phyloP scores from a whole-genome alignment of 805 yeast species.

The Hanseniaspora thailandica region DNA sequence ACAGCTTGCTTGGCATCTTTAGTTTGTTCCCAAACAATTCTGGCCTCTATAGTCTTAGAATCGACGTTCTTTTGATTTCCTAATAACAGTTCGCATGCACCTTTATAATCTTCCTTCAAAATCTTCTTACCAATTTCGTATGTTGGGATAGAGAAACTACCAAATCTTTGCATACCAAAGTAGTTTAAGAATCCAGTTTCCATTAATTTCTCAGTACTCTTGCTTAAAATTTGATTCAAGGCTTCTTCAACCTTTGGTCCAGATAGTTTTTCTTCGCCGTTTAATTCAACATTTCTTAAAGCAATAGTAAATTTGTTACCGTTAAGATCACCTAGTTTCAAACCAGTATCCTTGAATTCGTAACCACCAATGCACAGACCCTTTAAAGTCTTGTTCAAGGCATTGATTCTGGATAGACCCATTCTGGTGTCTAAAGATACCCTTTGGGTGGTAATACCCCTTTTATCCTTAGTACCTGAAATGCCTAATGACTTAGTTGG shows the following conservation, averaged over 20 bases:
- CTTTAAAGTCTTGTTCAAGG: slow-evolving; percentile 61
- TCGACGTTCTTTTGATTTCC: slow-evolving; percentile 75
- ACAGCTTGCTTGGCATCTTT: slow-evolving; percentile 54
- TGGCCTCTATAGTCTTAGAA: slow-evolving; percentile 73
- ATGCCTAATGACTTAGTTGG: slow-evolving; percentile 63
- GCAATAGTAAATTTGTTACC: slow-evolving; percentile 88
- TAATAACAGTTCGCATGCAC: slow-evolving; percentile 65
- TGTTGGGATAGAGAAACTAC: slow-evolving; percentile 87
- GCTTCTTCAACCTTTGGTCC: slow-evolving; percentile 16
- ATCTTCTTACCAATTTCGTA: slow-evolving; percentile 71
- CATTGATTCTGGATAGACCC: slow-evolving; percentile 60
- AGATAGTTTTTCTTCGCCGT: slow-evolving; percentile 17
- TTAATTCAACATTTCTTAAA: slow-evolving; percentile 53
- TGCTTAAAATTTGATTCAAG: slow-evolving; percentile 37
- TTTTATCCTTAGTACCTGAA: slow-evolving; percentile 94
- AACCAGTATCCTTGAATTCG: slow-evolving; percentile 46
- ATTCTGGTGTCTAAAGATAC: slow-evolving; percentile 51
- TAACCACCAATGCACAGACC: slow-evolving; percentile 77
- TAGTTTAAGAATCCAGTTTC: slow-evolving; percentile 79
- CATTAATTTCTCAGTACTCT: slow-evolving; percentile 46
- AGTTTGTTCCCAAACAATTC: slow-evolving; percentile 70
- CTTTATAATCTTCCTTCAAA: slow-evolving; percentile 62
- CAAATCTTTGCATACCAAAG: slow-evolving; percentile 97
- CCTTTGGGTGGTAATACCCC: slow-evolving; percentile 89
- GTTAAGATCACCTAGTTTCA: slow-evolving; percentile 67